Evolutionary conservation across 176 grass and related monocot genomes (phyloP), one percentile per base, ranked within the genome.

Genomic region (Oryza glaberrima): DNA sequence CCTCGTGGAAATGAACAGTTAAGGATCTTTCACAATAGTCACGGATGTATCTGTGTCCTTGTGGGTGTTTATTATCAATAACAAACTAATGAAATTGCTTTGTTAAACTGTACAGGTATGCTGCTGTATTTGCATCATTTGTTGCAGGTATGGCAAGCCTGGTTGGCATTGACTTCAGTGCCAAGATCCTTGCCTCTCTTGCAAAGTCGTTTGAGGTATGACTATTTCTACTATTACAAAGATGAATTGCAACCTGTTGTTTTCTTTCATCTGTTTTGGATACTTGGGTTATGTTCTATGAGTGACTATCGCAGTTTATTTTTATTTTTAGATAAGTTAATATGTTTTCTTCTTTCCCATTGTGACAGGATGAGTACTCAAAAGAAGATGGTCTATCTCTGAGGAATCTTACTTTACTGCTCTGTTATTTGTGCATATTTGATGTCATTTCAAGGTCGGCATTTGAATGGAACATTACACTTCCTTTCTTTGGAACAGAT

Each of bases 61-160:
- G 72, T 58, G 54, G 41, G 75, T 73, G 64, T 64, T 76, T 65
- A 69, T 67, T 11, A 64, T 23, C 15, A 52, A 52, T 48, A 47
- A 28, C 34, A 71, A 69, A 90, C 58, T 76, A 71, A 86, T 77
- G 77, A 43, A 49, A 64, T 56, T 56, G 47, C 11, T 68, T 45
- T 7, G 79, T 28, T 75, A 49, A 47, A 84, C 65, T 90, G 19
- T 75, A 58, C 82, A 98, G 96, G 77, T 95, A 93, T 91, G 91
- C 90, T 86, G 83, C 91, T 90, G 88, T 92, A 35, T 98, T 95
- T 90, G 89, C 89, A 88, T 81, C 96, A 61, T 95, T 94, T 94
- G 86, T 95, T 91, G 91, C 93, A 73, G 96, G 96, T 58, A 94
- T 98, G 93, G 91, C 96, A 38, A 92, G 96, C 78, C 77, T 92